These are phyloP conservation scores for Neofusicoccum parvum DNA, from an alignment of 2,329 filamentous ascomycete genomes.

Conservation along the genomic window DNA sequence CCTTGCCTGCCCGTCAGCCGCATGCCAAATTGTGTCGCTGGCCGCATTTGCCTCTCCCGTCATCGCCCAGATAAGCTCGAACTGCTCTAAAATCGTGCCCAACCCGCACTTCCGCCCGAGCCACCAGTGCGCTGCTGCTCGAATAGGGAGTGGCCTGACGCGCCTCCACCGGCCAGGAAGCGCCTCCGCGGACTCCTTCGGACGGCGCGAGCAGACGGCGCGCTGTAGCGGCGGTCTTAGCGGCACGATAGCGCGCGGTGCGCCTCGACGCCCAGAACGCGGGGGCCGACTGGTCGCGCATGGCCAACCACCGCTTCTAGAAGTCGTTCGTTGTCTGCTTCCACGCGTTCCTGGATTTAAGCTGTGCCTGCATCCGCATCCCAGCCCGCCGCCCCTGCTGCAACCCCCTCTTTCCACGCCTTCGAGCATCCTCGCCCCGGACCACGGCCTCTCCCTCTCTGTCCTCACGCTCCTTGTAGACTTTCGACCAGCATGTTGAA, in stretches of 20 bases:
- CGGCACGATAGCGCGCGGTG: background rate
- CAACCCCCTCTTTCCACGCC: background rate
- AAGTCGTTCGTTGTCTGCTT: background rate
- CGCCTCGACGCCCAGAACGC: background rate
- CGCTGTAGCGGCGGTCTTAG: no score
- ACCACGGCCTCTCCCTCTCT: background rate
- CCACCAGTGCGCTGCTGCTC: background rate
- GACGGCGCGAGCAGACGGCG: background rate
- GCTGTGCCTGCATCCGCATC: background rate
- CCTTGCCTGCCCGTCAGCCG: slow-evolving; percentile 4
- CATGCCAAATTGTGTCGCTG: background rate
- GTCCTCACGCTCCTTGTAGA: background rate
- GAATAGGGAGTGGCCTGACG: background rate
- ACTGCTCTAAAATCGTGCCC: background rate
- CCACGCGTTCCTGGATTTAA: background rate
- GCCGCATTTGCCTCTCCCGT: background rate
- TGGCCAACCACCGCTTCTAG: background rate
- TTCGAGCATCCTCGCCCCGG: no score
- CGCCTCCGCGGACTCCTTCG: no score
- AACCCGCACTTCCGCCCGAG: slow-evolving; percentile 5
- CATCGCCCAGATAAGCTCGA: background rate
- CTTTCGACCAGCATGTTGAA: background rate
- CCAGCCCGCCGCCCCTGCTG: background rate
- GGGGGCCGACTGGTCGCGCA: background rate
- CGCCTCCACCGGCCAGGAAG: no score